Evolutionary conservation across 768 basidiomycete genomes (phyloP).

Genomic region (Mycena kentingensis): DNA sequence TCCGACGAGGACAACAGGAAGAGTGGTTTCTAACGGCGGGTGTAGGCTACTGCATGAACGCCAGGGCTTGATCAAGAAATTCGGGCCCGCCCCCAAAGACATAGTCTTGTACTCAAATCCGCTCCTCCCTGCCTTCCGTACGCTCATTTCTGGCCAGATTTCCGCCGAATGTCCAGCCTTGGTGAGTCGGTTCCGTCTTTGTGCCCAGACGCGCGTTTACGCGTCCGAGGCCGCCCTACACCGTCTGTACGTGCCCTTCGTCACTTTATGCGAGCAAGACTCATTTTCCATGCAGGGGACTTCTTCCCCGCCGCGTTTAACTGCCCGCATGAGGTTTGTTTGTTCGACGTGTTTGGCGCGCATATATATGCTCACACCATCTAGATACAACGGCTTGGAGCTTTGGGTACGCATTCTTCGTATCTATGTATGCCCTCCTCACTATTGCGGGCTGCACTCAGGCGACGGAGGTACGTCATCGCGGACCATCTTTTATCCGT

Average conservation of each 20-base stretch:
- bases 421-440: too few species aligned
- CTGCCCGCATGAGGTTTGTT: slow-evolving; percentile 47
- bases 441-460: too few species aligned
- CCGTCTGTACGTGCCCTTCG: slow-evolving; percentile 47
- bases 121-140: slow-evolving; percentile 4
- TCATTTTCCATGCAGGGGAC: slow-evolving; percentile 43
- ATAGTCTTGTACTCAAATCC: slow-evolving; percentile 43
- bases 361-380: too few species aligned
- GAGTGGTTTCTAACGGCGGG: too few species aligned
- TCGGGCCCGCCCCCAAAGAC: slow-evolving; percentile 53
- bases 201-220: too few species aligned
- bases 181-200: too few species aligned
- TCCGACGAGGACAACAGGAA: too few species aligned
- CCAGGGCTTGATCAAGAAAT: slow-evolving; percentile 52
- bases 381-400: slow-evolving; percentile 38
- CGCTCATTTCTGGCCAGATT: slow-evolving; percentile 40
- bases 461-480: slow-evolving; percentile 50
- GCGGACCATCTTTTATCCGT: not conserved
- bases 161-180: slow-evolving; percentile 51
- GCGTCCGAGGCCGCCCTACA: slow-evolving; percentile 62
- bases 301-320: slow-evolving; percentile 55
- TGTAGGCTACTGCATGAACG: slow-evolving; percentile 41
- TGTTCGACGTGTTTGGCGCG: too few species aligned
- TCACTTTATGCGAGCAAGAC: not conserved
- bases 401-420: too few species aligned